These are phyloP conservation scores for Solanum clarkiae DNA, from an alignment of 257 asterid genomes.

Conservation along the genomic window DNA sequence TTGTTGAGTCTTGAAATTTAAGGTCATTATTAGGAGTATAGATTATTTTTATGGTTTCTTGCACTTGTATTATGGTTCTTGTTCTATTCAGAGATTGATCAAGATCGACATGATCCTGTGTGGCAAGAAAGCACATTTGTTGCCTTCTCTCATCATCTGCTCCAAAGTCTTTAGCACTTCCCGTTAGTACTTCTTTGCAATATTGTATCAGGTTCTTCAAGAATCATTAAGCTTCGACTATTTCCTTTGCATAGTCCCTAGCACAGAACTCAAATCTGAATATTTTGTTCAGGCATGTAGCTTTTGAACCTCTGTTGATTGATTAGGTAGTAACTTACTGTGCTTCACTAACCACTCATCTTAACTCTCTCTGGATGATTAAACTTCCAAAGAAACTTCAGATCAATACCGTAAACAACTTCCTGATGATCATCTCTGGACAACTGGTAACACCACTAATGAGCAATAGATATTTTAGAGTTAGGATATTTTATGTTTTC, in stretches of 20 bases:
- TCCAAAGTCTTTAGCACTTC: neutral
- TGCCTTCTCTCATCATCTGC: neutral
- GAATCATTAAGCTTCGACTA: neutral
- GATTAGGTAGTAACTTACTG: neutral
- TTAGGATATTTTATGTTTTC: neutral
- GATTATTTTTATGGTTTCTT: neutral
- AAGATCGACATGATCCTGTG: neutral
- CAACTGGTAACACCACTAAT: neutral
- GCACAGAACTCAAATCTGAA: neutral
- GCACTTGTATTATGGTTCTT: neutral
- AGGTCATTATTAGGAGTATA: neutral
- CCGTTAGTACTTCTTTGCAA: neutral
- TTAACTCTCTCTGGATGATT: neutral
- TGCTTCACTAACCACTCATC: neutral
- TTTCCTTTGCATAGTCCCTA: neutral
- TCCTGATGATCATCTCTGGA: neutral
- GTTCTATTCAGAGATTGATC: neutral
- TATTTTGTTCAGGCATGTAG: neutral
- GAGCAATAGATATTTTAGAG: neutral
- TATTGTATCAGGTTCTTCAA: neutral
- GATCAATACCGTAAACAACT: neutral
- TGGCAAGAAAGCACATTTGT: neutral
- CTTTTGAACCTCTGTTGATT: neutral
- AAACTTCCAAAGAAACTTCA: neutral
- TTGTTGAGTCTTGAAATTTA: neutral